Evolutionary conservation across 2,329 filamentous ascomycete species (phyloP).

Genomic region (Talaromyces sp.): DNA sequence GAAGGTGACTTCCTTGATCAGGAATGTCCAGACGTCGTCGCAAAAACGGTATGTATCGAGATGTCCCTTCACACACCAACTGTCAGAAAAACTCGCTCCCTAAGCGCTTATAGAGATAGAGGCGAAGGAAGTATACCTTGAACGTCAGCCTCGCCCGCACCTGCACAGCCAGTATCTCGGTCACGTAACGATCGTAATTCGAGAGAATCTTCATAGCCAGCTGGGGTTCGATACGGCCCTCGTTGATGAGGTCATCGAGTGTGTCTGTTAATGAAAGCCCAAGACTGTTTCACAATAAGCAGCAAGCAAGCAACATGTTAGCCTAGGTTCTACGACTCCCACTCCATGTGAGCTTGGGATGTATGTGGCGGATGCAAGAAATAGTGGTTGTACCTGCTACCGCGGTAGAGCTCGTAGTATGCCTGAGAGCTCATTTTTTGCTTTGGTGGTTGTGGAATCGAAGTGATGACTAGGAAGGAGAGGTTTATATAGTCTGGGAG

Average conservation of each 20-base stretch:
- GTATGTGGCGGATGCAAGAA: not conserved
- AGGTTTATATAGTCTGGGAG: conserved; percentile 10
- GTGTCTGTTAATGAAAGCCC: conserved; percentile 91
- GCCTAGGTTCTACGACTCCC: conserved; percentile 4
- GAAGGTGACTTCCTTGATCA: conserved; percentile 98
- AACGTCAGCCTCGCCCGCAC: conserved; percentile 89
- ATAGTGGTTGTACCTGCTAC: conserved; percentile 72
- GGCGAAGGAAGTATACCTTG: conserved; percentile 62
- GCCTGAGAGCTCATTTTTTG: conserved; percentile 50
- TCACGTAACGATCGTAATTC: conserved; percentile 91
- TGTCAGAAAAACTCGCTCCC: not conserved
- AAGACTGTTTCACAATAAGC: conserved; percentile 59
- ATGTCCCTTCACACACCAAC: conserved; percentile 65
- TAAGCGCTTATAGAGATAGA: not conserved
- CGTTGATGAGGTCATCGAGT: conserved; percentile 92
- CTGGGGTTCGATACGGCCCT: conserved; percentile 93
- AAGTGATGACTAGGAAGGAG: not conserved
- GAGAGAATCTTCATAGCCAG: conserved; percentile 96
- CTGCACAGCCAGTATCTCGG: conserved; percentile 84
- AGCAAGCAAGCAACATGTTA: conserved; percentile 23
- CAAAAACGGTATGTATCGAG: conserved; percentile 98
- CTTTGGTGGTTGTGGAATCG: not conserved
- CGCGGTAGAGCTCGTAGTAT: conserved; percentile 94
- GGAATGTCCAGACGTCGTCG: conserved; percentile 99
- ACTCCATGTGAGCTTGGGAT: not conserved